These are phyloP conservation scores for Mollisia scopiformis DNA, from an alignment of 2,329 filamentous ascomycete species.

Conservation along the genomic window DNA sequence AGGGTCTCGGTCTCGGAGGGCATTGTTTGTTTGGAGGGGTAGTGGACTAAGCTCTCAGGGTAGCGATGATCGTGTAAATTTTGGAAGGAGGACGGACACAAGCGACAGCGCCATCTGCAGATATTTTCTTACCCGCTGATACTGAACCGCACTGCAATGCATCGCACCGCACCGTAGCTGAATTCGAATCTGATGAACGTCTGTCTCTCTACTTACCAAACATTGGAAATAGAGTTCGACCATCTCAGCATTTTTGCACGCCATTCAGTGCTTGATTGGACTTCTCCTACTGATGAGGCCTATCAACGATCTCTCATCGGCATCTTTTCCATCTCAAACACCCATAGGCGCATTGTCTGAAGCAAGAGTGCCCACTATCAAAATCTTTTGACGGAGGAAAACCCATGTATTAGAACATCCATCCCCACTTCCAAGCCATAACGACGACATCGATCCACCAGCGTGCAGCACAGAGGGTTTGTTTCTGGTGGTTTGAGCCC, in stretches of 20 bases:
- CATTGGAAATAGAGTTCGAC: too few species aligned
- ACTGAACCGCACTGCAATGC: too few species aligned
- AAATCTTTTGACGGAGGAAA: too few species aligned
- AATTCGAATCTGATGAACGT: too few species aligned
- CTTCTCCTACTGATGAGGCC: neutral
- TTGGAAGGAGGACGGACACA: neutral
- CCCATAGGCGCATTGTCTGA: neutral
- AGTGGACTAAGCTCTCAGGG: neutral
- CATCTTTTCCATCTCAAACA: neutral
- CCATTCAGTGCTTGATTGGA: neutral
- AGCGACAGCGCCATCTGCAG: neutral
- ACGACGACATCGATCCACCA: neutral
- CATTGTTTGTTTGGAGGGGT: neutral
- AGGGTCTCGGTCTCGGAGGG: neutral
- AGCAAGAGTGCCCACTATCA: neutral
- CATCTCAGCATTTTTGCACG: neutral
- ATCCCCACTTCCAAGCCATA: neutral
- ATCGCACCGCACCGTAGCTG: too few species aligned
- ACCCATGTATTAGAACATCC: too few species aligned
- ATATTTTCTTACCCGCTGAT: neutral
- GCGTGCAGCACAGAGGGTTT: neutral
- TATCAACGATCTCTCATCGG: neutral
- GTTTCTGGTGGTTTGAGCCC: neutral
- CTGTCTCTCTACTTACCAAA: too few species aligned
- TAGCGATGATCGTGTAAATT: neutral